Percentiles rank a stretch among this genome's conserved stretches.
Evolutionary conservation across 441 rosid species (phyloP).

Genomic region (Corymbia citriodora): DNA sequence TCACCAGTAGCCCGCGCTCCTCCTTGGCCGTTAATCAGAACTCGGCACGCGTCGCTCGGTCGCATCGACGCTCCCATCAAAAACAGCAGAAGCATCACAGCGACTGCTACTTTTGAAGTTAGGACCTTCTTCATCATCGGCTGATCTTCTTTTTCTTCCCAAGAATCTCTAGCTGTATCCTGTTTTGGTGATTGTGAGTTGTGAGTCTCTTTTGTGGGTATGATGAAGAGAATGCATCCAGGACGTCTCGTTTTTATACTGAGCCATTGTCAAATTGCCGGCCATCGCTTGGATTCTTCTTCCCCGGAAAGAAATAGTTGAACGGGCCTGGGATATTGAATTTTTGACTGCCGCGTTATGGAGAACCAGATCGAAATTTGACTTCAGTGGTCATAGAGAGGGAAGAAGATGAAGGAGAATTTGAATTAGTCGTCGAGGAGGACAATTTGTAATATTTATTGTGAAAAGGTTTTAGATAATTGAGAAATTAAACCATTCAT

Average conservation of each 20-base stretch:
- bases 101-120: neutral
- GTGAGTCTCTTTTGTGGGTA: neutral
- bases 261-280: neutral
- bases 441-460: too few species aligned
- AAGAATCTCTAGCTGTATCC: neutral
- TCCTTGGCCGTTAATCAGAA: neutral
- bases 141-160: neutral
- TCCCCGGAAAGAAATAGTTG: neutral
- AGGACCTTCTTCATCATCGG: neutral
- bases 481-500: neutral
- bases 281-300: neutral
- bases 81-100: neutral
- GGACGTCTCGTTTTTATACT: neutral
- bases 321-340: neutral
- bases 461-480: too few species aligned
- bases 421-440: neutral
- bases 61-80: neutral
- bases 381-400: neutral
- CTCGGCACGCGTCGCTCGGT: neutral
- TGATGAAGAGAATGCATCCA: neutral
- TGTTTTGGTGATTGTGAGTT: neutral
- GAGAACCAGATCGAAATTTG: neutral
- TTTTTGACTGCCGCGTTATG: neutral
- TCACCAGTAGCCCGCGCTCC: neutral
- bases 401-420: neutral